Percentiles rank a stretch among this genome's conserved stretches.
Conservation (phyloP, 225 moss, liverwort and hornwort species). For the Sphagnum contortum region DNA sequence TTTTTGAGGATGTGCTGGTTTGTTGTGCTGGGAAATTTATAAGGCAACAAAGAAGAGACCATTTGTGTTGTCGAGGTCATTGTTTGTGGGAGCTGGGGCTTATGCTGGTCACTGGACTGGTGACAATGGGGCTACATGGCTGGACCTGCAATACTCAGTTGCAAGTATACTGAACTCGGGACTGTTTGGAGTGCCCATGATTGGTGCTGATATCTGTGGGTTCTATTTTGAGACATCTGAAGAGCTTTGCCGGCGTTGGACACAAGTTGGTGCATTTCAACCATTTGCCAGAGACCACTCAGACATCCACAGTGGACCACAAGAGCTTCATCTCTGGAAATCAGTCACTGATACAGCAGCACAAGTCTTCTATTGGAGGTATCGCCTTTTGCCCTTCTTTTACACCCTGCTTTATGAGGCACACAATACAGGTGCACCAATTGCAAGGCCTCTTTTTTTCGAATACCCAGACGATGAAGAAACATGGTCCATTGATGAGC, state of each 20-base stretch:
- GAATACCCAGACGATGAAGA: slow-evolving; percentile 39
- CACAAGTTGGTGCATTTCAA: slow-evolving; percentile 75
- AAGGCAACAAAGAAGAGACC: slow-evolving; percentile 50
- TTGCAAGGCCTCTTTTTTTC: slow-evolving; percentile 60
- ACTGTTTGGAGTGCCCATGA: slow-evolving; percentile 72
- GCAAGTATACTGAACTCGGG: slow-evolving; percentile 70
- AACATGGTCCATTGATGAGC: slow-evolving; percentile 39
- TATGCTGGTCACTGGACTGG: slow-evolving; percentile 77
- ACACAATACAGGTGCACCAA: slow-evolving; percentile 50
- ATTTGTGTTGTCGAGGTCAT: slow-evolving; percentile 63
- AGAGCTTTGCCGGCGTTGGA: slow-evolving; percentile 88
- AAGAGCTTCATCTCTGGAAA: slow-evolving; percentile 76
- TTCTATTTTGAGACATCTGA: slow-evolving; percentile 44
- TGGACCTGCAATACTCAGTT: slow-evolving; percentile 64
- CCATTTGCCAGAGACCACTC: slow-evolving; percentile 70
- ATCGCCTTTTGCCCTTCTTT: slow-evolving; percentile 56
- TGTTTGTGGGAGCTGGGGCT: slow-evolving; percentile 57
- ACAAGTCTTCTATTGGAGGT: slow-evolving; percentile 39
- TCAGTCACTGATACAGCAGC: slow-evolving; percentile 49
- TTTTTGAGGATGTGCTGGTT: no score
- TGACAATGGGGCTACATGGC: slow-evolving; percentile 65
- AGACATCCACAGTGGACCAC: slow-evolving; percentile 29
- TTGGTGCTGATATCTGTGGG: slow-evolving; percentile 80
- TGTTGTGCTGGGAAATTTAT: no score
- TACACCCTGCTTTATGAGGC: slow-evolving; percentile 66